phyloP scores from a whole-genome alignment of 306 rosid genomes.

The Quercus parvula region DNA sequence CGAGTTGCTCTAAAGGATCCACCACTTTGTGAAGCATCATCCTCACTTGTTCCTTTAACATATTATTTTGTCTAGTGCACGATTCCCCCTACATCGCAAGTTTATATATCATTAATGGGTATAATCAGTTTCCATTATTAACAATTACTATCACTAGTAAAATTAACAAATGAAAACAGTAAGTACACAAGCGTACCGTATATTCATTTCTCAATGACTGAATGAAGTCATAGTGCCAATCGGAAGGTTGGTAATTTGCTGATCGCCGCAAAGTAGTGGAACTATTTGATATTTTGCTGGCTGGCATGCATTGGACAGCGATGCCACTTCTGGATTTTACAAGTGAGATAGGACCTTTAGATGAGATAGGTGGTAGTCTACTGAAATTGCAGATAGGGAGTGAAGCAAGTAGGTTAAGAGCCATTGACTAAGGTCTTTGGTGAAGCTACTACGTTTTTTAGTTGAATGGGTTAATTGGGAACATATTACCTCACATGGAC shows the following conservation, averaged over 20 bases:
- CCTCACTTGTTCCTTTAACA: constrained; percentile 15
- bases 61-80: background rate
- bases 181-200: too few species aligned
- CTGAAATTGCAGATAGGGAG: background rate
- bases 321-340: background rate
- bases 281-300: background rate
- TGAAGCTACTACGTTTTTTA: background rate
- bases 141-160: too few species aligned
- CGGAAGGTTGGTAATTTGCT: constrained; percentile 20
- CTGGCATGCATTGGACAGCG: background rate
- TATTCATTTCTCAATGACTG: constrained; percentile 5
- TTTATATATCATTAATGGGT: background rate
- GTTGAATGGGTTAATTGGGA: background rate
- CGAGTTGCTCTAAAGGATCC: constrained; percentile 13
- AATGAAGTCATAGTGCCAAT: constrained; percentile 14
- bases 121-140: too few species aligned
- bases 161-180: too few species aligned
- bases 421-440: background rate
- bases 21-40: background rate
- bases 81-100: constrained; percentile 1
- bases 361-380: background rate
- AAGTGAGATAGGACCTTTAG: background rate
- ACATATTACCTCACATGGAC: too few species aligned
- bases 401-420: background rate
- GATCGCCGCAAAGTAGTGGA: background rate